Percentiles rank a stretch among this genome's conserved stretches.
Conservation (phyloP, 352 stramenopile genomes). For the Discostella stelligera region DNA sequence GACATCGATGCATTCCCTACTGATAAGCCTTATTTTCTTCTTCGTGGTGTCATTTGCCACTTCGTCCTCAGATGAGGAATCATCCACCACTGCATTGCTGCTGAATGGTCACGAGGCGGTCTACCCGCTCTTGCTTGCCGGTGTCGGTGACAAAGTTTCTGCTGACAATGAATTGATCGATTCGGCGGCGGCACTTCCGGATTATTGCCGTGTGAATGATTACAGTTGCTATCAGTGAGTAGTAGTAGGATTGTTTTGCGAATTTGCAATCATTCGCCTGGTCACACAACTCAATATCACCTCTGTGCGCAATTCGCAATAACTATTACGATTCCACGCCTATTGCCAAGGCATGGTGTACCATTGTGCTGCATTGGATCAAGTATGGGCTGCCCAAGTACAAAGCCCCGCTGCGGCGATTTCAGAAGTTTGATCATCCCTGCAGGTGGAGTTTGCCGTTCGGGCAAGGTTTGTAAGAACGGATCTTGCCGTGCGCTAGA, state of each 20-base stretch:
- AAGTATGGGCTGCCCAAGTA: no score
- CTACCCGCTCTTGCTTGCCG: not conserved
- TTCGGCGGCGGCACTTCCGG: no score
- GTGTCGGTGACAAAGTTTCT: not conserved
- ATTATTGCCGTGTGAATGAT: no score
- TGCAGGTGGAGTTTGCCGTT: conserved; percentile 1
- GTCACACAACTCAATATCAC: no score
- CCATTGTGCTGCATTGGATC: no score
- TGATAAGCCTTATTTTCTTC: not conserved
- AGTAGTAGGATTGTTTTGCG: no score
- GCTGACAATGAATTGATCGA: no score
- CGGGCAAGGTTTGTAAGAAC: not conserved
- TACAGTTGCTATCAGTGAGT: no score
- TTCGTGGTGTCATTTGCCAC: not conserved
- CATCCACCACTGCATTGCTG: not conserved
- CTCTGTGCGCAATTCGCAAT: no score
- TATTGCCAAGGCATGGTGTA: not conserved
- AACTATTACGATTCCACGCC: not conserved
- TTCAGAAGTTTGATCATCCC: not conserved
- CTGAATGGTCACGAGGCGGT: not conserved
- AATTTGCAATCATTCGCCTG: no score
- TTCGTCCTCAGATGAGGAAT: not conserved
- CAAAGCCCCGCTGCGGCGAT: no score
- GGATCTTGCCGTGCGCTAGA: not conserved
- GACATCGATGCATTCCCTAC: not conserved